Evolutionary conservation across 2,329 filamentous ascomycete genomes (phyloP).

Genomic region (Trichoderma breve): DNA sequence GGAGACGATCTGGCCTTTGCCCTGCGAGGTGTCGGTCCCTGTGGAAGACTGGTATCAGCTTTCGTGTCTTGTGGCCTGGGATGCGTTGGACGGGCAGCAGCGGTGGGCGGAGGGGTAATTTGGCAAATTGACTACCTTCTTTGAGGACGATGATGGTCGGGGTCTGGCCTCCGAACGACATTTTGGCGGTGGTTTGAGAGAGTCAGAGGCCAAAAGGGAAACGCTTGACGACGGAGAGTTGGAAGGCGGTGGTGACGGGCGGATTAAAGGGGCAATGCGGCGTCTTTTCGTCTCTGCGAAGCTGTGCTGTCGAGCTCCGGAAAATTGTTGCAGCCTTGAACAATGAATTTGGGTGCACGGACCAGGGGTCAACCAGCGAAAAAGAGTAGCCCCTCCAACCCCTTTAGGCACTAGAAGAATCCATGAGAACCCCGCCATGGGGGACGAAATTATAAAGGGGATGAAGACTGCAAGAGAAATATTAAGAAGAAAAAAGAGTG

Average conservation of each 20-base stretch:
- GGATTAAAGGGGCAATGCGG: constrained; percentile 19
- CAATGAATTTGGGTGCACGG: constrained; percentile 32
- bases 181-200: constrained; percentile 41
- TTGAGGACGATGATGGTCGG: constrained; percentile 97
- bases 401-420: constrained; percentile 16
- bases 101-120: constrained; percentile 38
- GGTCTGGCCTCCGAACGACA: constrained; percentile 97
- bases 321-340: constrained; percentile 49
- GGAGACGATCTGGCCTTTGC: constrained; percentile 91
- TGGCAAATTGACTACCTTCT: constrained; percentile 68
- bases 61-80: neutral
- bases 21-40: constrained; percentile 98
- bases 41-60: constrained; percentile 10
- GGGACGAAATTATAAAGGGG: neutral
- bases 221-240: constrained; percentile 14
- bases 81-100: constrained; percentile 22
- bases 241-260: constrained; percentile 19
- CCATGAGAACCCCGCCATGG: constrained; percentile 12
- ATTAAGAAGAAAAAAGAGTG: too few relatives aligned
- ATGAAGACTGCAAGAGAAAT: neutral
- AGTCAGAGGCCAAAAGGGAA: neutral
- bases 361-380: constrained; percentile 22
- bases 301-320: constrained; percentile 46
- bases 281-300: constrained; percentile 30
- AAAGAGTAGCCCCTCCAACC: constrained; percentile 20